Base-by-base conservation (phyloP, 1,284 basidiomycete genomes). In the Leccinum solheimii region DNA sequence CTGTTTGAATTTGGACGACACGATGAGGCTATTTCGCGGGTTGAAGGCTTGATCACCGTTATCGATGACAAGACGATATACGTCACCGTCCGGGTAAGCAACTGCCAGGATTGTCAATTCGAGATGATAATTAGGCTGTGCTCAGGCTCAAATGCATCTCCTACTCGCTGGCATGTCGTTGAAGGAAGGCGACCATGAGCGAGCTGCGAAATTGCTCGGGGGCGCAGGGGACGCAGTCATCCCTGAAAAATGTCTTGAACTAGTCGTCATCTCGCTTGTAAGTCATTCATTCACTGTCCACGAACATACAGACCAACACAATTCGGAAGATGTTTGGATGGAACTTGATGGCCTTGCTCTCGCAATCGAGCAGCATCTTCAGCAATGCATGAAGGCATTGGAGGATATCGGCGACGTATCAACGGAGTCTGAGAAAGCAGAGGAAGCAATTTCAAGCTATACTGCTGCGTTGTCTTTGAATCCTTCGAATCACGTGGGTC, bases 281-380 rank as follows among this genome's bases (percentile, higher is more conserved):
- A 48, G 61, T 0, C 1, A 1, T 9, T 11, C 2, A n/a, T 27
- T 23, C 2, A 1, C 34, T 36, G 16, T 10, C 9, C 16, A 1
- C 1, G 38, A 16, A 16, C 1, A 1, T 3, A 9, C 10, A 14
- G 34, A 43, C 7, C 4, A 36, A 54, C 26, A 27, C 30, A 21
- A 4, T 36, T 52, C 8, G 16, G 23, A 52, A 64, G 56, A 27
- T 63, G 0, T 64, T 60, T 10, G 56, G 50, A 11, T 62, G 61
- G 61, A 13, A 52, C 4, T 62, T 48, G 54, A 59, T 1, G 14
- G n/a, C 7, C 40, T 38, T n/a, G 26, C 34, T 5, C 5, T 50
- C 7, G 9, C 16, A n/a, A 34, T 43, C 3, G 14, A 49, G 26
- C 14, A 11, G 7, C 43, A 13, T 2, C 6, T 52, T 16, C 59